Percentiles rank a stretch among this genome's conserved stretches.
These are phyloP conservation scores for Aquanectria penicillioides DNA, from an alignment of 2,329 filamentous ascomycete genomes.

Conservation along the genomic window DNA sequence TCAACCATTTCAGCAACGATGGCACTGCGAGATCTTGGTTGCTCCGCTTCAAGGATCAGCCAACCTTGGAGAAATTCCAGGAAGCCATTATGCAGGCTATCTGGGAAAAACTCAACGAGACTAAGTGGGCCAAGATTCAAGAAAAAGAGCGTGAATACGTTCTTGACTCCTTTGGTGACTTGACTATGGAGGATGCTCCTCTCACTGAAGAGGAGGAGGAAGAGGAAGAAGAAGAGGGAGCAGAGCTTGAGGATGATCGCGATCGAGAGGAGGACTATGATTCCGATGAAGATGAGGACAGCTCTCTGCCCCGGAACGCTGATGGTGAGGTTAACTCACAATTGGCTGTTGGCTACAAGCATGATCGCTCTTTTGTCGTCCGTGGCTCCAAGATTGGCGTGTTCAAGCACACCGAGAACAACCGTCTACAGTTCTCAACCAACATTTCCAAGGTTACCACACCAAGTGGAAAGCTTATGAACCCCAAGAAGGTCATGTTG, in stretches of 20 bases:
- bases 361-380: slow-evolving; percentile 96
- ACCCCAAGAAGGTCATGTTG: slow-evolving; percentile 96
- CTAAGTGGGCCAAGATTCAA: slow-evolving; percentile 93
- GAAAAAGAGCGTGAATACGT: slow-evolving; percentile 95
- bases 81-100: slow-evolving; percentile 94
- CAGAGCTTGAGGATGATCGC: slow-evolving; percentile 69
- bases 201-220: slow-evolving; percentile 58
- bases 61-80: slow-evolving; percentile 86
- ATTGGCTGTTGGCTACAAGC: slow-evolving; percentile 95
- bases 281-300: slow-evolving; percentile 77
- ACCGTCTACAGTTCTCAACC: slow-evolving; percentile 93
- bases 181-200: slow-evolving; percentile 84
- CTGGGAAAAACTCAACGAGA: slow-evolving; percentile 95
- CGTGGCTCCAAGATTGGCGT: slow-evolving; percentile 98
- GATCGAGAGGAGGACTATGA: slow-evolving; percentile 76
- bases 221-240: slow-evolving; percentile 64
- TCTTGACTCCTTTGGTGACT: slow-evolving; percentile 92
- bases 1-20: slow-evolving; percentile 93
- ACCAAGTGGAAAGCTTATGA: slow-evolving; percentile 86
- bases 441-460: slow-evolving; percentile 97
- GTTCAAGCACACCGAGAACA: slow-evolving; percentile 94
- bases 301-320: slow-evolving; percentile 77
- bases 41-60: slow-evolving; percentile 86
- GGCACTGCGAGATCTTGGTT: slow-evolving; percentile 96
- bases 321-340: slow-evolving; percentile 89